A percentile compares a stretch with the other conserved stretches of the same genome.
These are phyloP conservation scores for Rhodotorula kratochvilovae DNA, from an alignment of 768 basidiomycete species.

Conservation along the genomic window DNA sequence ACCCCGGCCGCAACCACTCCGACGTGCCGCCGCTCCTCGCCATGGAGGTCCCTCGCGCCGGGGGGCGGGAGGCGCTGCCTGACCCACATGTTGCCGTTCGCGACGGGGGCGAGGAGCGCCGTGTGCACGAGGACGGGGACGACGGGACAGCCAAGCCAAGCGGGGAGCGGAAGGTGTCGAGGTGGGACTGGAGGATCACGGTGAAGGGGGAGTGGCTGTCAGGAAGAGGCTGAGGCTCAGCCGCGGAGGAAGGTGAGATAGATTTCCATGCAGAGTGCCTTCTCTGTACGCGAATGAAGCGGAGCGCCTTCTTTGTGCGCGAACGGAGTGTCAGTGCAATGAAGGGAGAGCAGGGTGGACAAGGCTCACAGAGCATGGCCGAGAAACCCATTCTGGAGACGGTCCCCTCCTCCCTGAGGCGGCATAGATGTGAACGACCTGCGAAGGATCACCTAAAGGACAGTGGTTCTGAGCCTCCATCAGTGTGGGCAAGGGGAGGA, in stretches of 20 bases:
- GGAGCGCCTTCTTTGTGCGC: constrained; percentile 14
- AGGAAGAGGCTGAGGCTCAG: no score
- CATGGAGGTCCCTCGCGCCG: not conserved
- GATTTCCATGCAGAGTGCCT: constrained; percentile 27
- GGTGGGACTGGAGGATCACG: constrained; percentile 13
- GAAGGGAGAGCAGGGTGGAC: not conserved
- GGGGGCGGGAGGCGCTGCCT: constrained; percentile 32
- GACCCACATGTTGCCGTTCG: constrained; percentile 23
- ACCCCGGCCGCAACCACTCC: constrained; percentile 24
- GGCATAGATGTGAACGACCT: no score
- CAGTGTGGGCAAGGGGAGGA: no score
- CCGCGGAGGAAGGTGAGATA: constrained; percentile 18
- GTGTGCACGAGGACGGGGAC: constrained; percentile 18
- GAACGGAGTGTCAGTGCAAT: not conserved
- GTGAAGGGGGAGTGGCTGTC: constrained; percentile 7
- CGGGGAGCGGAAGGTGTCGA: constrained; percentile 29
- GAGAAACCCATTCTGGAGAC: constrained; percentile 23
- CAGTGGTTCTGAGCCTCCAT: no score
- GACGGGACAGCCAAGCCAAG: constrained; percentile 30
- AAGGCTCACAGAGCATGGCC: constrained; percentile 30
- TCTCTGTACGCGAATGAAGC: constrained; percentile 11
- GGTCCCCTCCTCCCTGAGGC: constrained; percentile 21
- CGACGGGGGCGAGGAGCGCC: constrained; percentile 22
- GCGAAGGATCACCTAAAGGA: no score
- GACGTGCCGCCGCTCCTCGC: constrained; percentile 13